Evolutionary conservation across 495 filamentous ascomycete genomes (phyloP), one percentile per base, ranked within the genome.

Genomic region (Penicillium nucicola): DNA sequence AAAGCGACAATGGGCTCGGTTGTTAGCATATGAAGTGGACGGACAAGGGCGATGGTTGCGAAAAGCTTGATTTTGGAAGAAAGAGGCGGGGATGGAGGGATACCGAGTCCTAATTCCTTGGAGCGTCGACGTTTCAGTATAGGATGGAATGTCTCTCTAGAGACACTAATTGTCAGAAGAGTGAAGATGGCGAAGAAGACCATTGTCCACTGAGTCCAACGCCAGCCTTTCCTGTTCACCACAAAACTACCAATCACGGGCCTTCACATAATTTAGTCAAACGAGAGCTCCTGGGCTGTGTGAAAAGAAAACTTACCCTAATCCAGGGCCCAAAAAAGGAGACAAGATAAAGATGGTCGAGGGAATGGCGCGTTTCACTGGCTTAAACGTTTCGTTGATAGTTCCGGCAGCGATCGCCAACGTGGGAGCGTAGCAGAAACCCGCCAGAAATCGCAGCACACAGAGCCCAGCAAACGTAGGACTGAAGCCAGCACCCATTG

Each of bases 241-340:
- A 79, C 70, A 53, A 82, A 88, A n/a, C 80, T 79, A 17, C 85
- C 85, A 31, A 88, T 74, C 28, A 84, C 66, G 3, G 84, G 84
- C 4, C 82, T 63, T 71, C 66, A 67, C 4, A 79, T 25, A 49
- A 72, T 78, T 82, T 65, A 12, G n/a, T 32, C 39, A 30, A 2
- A 33, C 2, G 2, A 11, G 11, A n/a, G 10, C 25, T 9, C 7
- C 10, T 28, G 25, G 1, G 1, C 10, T 8, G 5, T 9, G 2
- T 1, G 4, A 15, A 10, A 13, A 64, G 56, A 28, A 71, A 69
- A 8, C 25, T 76, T 61, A 44, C 80, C 61, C 63, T 8, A 67
- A 10, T 13, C 58, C 48, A 58, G 65, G 65, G 10, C 66, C 67
- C 36, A 67, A 41, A 15, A 71, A 65, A 19, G 75, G 71, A 3